Base-by-base conservation (phyloP, 2,329 filamentous ascomycete genomes). In the Plenodomus tracheiphilus region DNA sequence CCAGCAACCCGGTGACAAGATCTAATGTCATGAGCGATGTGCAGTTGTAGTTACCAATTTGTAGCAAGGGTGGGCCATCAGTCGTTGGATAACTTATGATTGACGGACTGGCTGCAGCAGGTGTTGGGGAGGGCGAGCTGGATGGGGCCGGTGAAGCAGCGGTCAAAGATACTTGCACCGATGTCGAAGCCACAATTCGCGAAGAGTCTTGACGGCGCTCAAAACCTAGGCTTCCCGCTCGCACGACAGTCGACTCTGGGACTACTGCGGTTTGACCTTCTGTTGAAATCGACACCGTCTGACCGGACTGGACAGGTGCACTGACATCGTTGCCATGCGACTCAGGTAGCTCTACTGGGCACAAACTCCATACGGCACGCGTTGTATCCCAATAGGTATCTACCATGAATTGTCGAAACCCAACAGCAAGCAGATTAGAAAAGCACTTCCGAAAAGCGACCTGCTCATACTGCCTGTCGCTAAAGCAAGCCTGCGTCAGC, bases 341-440 rank as follows among this genome's bases (percentile, higher is more conserved):
- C 21, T 59, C 54, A 30, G 79, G 78, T 43, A 84, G 73, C 39
- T 78, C 67, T 2, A 81, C 81, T 0, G 85, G 85, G 63, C 85
- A 88, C 16, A 87, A 75, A 41, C 75, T 81, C 82, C 85, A 87
- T 35, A 75, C 63, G 25, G 69, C 69, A 21, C 78, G 75, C 22
- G 70, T 74, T 19, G 76, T 61, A 54, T 86, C 84, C 85, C 85
- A 88, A 61, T 85, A 87, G 11, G 86, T 58, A 64, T 88, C 85
- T 21, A 86, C 68, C 37, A 81, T 70, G 39, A 86, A 75, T 38
- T 81, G 76, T 34, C 79, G 76, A 58, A 84, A 86, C 4, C 83
- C 83, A n/a, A 79, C 70, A 0, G 79, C 78, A 21, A 88, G 72
- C 1, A 88, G 74, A 64, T 86, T 86, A 4, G 83, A 86, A 30